Evolutionary conservation across 2,329 filamentous ascomycete species (phyloP).

Genomic region (Fusarium odoratissimum): DNA sequence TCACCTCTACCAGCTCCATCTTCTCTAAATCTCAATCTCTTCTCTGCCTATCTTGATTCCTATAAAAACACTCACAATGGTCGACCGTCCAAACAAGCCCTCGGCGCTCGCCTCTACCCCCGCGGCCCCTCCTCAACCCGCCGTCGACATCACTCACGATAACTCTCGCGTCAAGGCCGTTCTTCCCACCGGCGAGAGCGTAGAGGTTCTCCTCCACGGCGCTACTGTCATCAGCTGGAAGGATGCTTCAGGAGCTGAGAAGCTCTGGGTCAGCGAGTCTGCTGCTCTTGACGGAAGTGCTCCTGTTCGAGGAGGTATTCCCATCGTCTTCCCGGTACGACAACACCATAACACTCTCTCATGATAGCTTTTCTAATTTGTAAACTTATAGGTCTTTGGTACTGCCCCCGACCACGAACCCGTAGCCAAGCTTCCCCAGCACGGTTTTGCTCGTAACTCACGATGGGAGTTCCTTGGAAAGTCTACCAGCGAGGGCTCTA

Average conservation of each 20-base stretch:
- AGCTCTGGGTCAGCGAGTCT: conserved; percentile 85
- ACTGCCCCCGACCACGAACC: conserved; percentile 79
- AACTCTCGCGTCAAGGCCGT: conserved; percentile 80
- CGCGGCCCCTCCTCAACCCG: conserved; percentile 77
- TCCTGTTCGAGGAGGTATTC: conserved; percentile 90
- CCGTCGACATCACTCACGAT: conserved; percentile 78
- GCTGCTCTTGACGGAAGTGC: conserved; percentile 88
- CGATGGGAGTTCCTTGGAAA: conserved; percentile 96
- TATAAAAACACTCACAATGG: conserved; percentile 59
- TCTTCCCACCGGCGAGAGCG: conserved; percentile 86
- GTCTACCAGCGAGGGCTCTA: conserved; percentile 67
- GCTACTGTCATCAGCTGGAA: conserved; percentile 97
- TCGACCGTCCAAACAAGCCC: conserved; percentile 89
- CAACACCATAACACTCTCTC: not conserved
- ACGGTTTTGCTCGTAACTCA: conserved; percentile 92
- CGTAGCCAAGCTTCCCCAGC: conserved; percentile 86
- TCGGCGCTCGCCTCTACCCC: conserved; percentile 80
- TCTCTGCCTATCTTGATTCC: not conserved
- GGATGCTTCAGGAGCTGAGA: conserved; percentile 80
- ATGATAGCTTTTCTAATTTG: conserved; percentile 2
- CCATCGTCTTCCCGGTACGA: conserved; percentile 90
- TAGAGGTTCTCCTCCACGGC: conserved; percentile 88
- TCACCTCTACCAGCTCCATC: conserved; percentile 18
- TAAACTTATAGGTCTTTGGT: conserved; percentile 78
- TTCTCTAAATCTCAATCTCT: not conserved